Evolutionary conservation across 108 stramenopile genomes (phyloP).

Genomic region (Fragilaria crotonensis): DNA sequence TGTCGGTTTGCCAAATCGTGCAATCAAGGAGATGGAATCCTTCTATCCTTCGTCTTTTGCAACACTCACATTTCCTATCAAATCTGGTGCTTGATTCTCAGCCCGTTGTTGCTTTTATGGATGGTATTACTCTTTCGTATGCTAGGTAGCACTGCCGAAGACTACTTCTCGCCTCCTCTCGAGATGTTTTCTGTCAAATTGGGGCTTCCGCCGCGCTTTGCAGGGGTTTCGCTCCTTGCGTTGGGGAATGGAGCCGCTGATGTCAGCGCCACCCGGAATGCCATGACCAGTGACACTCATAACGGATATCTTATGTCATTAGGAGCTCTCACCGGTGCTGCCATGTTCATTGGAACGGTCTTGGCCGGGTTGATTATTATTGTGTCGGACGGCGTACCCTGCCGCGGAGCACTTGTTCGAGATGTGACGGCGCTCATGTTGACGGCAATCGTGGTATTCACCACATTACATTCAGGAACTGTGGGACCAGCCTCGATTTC

Average conservation of each 20-base stretch:
- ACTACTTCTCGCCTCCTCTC: constrained; percentile 89
- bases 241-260: constrained; percentile 98
- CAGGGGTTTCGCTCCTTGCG: constrained; percentile 93
- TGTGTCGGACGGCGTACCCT: constrained; percentile 62
- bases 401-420: constrained; percentile 79
- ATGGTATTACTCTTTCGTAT: constrained; percentile 79
- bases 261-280: constrained; percentile 85
- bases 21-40: constrained; percentile 56
- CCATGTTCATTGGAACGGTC: constrained; percentile 84
- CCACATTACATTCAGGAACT: constrained; percentile 32
- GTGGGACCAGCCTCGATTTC: constrained; percentile 50
- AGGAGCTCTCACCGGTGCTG: constrained; percentile 91
- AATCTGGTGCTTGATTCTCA: constrained; percentile 36
- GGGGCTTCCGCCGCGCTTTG: constrained; percentile 89
- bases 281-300: constrained; percentile 53
- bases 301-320: constrained; percentile 81
- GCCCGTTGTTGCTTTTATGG: constrained; percentile 55
- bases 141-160: constrained; percentile 91
- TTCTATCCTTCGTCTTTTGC: constrained; percentile 69
- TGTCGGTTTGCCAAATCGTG: constrained; percentile 70
- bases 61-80: constrained; percentile 14
- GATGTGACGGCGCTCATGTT: constrained; percentile 65
- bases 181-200: constrained; percentile 83
- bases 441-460: constrained; percentile 56
- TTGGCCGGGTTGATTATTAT: constrained; percentile 77